Percentiles rank a stretch among this genome's conserved stretches.
Conservation (phyloP, 345 rosid genomes). For the Chamaenerion angustifolium region DNA sequence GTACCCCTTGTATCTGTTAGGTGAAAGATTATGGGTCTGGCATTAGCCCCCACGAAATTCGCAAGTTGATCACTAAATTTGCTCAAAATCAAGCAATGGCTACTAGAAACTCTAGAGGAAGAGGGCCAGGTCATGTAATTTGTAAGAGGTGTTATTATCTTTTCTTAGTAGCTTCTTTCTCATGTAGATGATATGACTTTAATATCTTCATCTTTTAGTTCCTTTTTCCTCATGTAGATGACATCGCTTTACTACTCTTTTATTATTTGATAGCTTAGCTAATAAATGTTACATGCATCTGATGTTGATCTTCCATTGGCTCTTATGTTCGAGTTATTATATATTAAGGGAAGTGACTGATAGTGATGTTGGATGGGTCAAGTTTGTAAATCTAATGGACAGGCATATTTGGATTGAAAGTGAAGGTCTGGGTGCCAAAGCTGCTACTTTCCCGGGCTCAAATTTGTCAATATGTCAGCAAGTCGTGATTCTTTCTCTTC, state of each 20-base stretch:
- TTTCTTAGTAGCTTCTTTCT: slow-evolving; percentile 3
- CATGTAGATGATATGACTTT: not conserved
- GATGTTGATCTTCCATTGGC: too few species aligned
- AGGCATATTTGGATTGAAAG: slow-evolving; percentile 97
- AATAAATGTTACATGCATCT: too few species aligned
- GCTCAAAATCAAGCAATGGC: slow-evolving; percentile 60
- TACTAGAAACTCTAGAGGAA: slow-evolving; percentile 60
- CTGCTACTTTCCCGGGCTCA: slow-evolving; percentile 62
- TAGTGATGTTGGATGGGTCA: slow-evolving; percentile 15
- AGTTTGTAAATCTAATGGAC: slow-evolving; percentile 95
- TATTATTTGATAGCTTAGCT: too few species aligned
- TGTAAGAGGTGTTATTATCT: slow-evolving; percentile 64
- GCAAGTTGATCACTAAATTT: slow-evolving; percentile 78
- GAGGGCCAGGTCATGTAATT: slow-evolving; percentile 96
- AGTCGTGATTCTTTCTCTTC: slow-evolving; percentile 6
- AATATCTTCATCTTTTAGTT: too few species aligned
- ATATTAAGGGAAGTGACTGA: not conserved
- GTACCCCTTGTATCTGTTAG: slow-evolving; percentile 23
- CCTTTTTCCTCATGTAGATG: too few species aligned
- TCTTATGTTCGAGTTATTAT: not conserved
- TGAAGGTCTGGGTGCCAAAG: slow-evolving; percentile 64
- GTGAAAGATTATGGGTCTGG: slow-evolving; percentile 90
- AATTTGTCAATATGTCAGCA: slow-evolving; percentile 80
- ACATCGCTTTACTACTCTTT: too few species aligned
- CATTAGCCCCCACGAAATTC: slow-evolving; percentile 75